A percentile compares a stretch with the other conserved stretches of the same genome.
These are phyloP conservation scores for Auricularia cornea DNA, from an alignment of 768 basidiomycete species.

Conservation along the genomic window DNA sequence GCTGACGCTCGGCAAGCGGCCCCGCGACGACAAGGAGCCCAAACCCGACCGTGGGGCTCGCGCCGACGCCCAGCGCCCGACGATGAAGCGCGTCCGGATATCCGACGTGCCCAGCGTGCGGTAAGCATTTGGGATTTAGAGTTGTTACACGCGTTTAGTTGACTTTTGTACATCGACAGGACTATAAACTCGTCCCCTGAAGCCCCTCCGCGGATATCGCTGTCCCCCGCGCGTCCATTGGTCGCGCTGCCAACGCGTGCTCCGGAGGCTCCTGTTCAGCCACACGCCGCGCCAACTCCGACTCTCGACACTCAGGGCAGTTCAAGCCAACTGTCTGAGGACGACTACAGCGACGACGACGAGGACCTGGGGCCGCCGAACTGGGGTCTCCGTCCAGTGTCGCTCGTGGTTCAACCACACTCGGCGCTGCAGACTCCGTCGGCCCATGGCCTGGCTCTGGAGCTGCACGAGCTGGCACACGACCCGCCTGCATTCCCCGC, in stretches of 20 bases:
- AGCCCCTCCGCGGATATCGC: background rate
- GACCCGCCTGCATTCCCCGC: background rate
- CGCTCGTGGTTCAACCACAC: background rate
- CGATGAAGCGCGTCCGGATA: background rate
- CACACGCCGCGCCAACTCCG: background rate
- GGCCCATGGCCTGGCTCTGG: background rate
- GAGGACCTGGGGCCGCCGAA: background rate
- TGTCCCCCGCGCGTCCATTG: background rate
- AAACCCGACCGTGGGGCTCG: background rate
- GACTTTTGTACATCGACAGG: background rate
- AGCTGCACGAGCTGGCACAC: background rate
- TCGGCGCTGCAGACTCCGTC: background rate
- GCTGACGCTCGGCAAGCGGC: background rate
- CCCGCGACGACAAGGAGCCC: background rate
- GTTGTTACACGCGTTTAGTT: background rate
- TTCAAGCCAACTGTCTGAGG: background rate
- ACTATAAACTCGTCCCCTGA: background rate
- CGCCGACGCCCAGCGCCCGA: background rate
- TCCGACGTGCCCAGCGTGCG: background rate
- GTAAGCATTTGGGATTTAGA: background rate
- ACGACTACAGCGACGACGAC: background rate
- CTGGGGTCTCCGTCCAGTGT: background rate
- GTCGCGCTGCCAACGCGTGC: background rate
- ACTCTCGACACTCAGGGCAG: background rate
- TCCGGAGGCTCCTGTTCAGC: background rate